Percentiles rank a stretch among this genome's conserved stretches.
phyloP scores from a whole-genome alignment of 1,139 yeast species.

The Sugiyamaella neomexicana region DNA sequence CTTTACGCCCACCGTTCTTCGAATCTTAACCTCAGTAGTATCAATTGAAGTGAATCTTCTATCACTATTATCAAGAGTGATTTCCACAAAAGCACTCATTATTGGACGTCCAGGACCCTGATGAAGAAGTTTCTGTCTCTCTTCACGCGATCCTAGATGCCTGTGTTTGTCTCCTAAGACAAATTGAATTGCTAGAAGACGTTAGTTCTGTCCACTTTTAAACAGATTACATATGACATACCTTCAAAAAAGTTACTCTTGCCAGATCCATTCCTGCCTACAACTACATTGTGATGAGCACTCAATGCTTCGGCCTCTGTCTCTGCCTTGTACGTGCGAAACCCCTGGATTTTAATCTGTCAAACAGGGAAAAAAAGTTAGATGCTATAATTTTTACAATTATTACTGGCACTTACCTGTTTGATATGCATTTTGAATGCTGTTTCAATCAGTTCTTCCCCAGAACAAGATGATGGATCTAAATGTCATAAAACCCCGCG shows the following conservation, averaged over 20 bases:
- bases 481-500: background rate
- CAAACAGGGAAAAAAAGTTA: background rate
- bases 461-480: background rate
- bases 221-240: conserved; percentile 14
- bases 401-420: background rate
- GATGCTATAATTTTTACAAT: background rate
- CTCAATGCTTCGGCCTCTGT: conserved; percentile 76
- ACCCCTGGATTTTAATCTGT: conserved; percentile 79
- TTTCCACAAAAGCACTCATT: conserved; percentile 91
- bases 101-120: conserved; percentile 77
- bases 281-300: conserved; percentile 81
- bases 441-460: background rate
- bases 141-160: conserved; percentile 75
- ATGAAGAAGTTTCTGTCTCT: conserved; percentile 82
- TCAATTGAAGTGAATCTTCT: conserved; percentile 67
- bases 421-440: conserved; percentile 3
- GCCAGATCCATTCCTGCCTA: conserved; percentile 96
- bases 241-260: conserved; percentile 88
- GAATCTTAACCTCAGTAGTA: conserved; percentile 64
- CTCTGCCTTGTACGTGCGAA: conserved; percentile 87
- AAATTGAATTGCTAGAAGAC: conserved; percentile 71
- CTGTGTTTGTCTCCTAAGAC: conserved; percentile 90
- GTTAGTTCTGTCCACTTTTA: background rate
- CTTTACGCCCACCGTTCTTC: conserved; percentile 89
- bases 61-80: conserved; percentile 79